phyloP scores from a whole-genome alignment of 1,139 yeast genomes.

The Magnusiomyces magnusii region DNA sequence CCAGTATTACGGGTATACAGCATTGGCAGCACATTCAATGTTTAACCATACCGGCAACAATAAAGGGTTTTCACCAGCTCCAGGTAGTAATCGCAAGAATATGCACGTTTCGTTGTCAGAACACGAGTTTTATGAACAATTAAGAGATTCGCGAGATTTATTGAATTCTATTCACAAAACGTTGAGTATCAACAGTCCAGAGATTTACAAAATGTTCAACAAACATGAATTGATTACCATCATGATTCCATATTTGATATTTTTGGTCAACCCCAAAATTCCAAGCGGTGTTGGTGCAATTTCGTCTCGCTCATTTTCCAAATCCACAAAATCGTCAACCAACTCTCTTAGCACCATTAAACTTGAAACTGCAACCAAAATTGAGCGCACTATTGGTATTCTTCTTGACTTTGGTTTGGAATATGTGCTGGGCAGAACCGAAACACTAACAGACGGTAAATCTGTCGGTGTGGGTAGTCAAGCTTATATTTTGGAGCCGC shows the following conservation, averaged over 20 bases:
- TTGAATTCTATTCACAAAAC: background rate
- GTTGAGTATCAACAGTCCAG: background rate
- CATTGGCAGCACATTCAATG: slow-evolving; percentile 55
- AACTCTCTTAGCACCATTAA: background rate
- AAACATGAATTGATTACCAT: background rate
- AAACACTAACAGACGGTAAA: slow-evolving; percentile 3
- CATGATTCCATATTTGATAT: background rate
- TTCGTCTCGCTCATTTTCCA: background rate
- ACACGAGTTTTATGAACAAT: slow-evolving; percentile 2
- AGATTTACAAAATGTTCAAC: background rate
- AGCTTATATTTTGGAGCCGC: slow-evolving; percentile 27
- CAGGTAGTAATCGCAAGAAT: slow-evolving; percentile 19
- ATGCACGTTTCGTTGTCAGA: background rate
- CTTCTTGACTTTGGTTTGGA: slow-evolving; percentile 9
- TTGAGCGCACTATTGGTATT: slow-evolving; percentile 4
- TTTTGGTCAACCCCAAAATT: slow-evolving; percentile 3
- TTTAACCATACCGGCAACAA: slow-evolving; percentile 42
- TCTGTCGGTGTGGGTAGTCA: slow-evolving; percentile 18
- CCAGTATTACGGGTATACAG: slow-evolving; percentile 50
- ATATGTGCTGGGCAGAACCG: slow-evolving; percentile 4
- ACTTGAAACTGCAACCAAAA: background rate
- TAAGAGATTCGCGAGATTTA: background rate
- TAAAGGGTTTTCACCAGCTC: slow-evolving; percentile 28
- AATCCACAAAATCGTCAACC: background rate
- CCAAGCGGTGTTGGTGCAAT: background rate